Conservation (phyloP, 2,329 filamentous ascomycete genomes). For the Knoxdaviesia capensis region DNA sequence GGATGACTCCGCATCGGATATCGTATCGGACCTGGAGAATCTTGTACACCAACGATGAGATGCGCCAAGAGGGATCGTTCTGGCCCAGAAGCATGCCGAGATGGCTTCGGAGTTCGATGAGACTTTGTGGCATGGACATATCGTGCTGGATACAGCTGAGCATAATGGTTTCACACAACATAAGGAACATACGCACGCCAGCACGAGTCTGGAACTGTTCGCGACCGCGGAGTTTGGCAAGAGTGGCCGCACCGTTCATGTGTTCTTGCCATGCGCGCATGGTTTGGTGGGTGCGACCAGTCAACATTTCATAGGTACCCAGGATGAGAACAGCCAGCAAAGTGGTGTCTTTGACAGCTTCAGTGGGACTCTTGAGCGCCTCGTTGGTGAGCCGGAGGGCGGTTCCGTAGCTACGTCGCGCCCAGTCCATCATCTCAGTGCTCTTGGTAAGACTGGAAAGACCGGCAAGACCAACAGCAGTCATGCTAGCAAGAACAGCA, state of each 20-base stretch:
- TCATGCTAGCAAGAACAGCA: conserved; percentile 29
- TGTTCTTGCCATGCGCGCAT: conserved; percentile 31
- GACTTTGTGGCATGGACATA: conserved; percentile 23
- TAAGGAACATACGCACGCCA: conserved; percentile 30
- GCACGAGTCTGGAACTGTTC: conserved; percentile 23
- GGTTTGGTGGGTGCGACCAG: conserved; percentile 23
- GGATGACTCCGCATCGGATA: conserved; percentile 18
- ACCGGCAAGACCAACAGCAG: conserved; percentile 31
- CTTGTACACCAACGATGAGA: conserved; percentile 22
- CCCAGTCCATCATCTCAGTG: conserved; percentile 21
- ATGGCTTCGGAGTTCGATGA: conserved; percentile 24
- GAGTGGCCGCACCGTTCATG: conserved; percentile 27
- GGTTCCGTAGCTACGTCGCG: conserved; percentile 27
- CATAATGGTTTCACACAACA: conserved; percentile 28
- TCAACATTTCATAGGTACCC: conserved; percentile 32
- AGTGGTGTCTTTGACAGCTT: conserved; percentile 26
- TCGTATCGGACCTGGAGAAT: conserved; percentile 26
- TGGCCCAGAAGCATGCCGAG: conserved; percentile 16
- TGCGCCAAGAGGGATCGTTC: conserved; percentile 18
- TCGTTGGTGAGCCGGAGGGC: conserved; percentile 29
- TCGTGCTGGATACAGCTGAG: conserved; percentile 30
- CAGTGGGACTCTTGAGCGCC: conserved; percentile 22
- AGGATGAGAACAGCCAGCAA: conserved; percentile 32
- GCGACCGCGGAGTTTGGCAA: conserved; percentile 27
- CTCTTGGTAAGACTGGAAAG: conserved; percentile 24